phyloP scores from a whole-genome alignment of 2,329 filamentous ascomycete species.

The Botrytis hyacinthi region DNA sequence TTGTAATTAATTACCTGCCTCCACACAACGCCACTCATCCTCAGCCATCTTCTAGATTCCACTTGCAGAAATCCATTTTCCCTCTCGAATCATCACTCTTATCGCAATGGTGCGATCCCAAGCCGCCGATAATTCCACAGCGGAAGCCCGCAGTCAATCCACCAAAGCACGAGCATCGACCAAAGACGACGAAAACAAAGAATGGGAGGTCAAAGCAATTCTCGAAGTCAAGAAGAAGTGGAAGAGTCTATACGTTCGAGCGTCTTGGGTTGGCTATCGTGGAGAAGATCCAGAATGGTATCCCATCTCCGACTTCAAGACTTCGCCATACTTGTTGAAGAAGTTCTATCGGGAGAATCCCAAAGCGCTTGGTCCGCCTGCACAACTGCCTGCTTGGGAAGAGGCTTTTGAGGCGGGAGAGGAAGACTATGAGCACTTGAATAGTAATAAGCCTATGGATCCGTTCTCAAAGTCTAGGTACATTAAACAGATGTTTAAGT shows the following conservation, averaged over 20 bases:
- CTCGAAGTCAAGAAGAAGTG: not conserved
- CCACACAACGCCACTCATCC: not conserved
- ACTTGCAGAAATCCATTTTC: not conserved
- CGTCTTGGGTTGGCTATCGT: not conserved
- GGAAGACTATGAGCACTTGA: constrained; percentile 12
- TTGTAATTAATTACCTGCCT: not conserved
- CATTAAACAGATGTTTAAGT: not conserved
- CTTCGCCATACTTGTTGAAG: not conserved
- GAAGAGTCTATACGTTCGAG: not conserved
- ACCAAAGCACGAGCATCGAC: not conserved
- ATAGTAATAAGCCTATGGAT: not conserved
- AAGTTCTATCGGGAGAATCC: not conserved
- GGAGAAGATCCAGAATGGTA: not conserved
- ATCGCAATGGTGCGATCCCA: not conserved
- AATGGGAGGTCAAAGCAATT: constrained; percentile 9
- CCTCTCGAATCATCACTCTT: not conserved
- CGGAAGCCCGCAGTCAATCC: not conserved
- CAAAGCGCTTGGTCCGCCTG: not conserved
- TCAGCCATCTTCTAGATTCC: not conserved
- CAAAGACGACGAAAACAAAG: not conserved
- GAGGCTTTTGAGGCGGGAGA: not conserved
- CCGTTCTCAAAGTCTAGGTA: not conserved
- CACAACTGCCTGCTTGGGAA: not conserved
- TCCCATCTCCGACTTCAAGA: not conserved
- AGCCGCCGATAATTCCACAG: not conserved